A percentile compares a stretch with the other conserved stretches of the same genome.
Conservation (phyloP, 164 flowering plant species). For the Stephania yunnanensis region DNA sequence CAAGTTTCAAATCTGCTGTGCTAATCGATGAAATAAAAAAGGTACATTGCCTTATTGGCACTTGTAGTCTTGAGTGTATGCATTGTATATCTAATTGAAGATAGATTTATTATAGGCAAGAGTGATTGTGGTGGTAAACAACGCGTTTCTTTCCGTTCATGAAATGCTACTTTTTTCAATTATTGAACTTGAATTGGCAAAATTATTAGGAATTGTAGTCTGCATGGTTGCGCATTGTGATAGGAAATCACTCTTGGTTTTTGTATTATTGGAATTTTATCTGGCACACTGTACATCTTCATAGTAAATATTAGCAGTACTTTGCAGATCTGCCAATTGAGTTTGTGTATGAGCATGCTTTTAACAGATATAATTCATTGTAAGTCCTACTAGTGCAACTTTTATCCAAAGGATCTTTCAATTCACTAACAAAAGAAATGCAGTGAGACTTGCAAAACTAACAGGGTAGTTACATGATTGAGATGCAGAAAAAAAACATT, state of each 20-base stretch:
- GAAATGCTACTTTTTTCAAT: neutral
- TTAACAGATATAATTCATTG: neutral
- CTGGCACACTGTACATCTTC: neutral
- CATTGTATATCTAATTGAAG: constrained; percentile 1
- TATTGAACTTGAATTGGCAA: neutral
- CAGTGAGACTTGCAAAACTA: neutral
- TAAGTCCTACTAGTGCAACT: neutral
- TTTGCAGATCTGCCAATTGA: neutral
- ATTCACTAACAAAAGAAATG: neutral
- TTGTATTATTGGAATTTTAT: neutral
- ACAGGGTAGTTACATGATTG: neutral
- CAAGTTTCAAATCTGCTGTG: neutral
- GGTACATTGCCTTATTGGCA: neutral
- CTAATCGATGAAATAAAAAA: neutral
- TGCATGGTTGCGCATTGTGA: neutral
- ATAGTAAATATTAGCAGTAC: neutral
- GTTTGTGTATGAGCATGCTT: neutral
- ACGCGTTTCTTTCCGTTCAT: neutral
- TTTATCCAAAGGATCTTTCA: neutral
- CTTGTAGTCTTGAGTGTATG: neutral
- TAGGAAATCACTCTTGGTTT: neutral
- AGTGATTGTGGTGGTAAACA: neutral
- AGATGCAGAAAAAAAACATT: neutral
- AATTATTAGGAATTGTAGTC: neutral
- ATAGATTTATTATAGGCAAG: neutral